Conservation (phyloP, 2,329 filamentous ascomycete species). For the Tolypocladium inflatum region DNA sequence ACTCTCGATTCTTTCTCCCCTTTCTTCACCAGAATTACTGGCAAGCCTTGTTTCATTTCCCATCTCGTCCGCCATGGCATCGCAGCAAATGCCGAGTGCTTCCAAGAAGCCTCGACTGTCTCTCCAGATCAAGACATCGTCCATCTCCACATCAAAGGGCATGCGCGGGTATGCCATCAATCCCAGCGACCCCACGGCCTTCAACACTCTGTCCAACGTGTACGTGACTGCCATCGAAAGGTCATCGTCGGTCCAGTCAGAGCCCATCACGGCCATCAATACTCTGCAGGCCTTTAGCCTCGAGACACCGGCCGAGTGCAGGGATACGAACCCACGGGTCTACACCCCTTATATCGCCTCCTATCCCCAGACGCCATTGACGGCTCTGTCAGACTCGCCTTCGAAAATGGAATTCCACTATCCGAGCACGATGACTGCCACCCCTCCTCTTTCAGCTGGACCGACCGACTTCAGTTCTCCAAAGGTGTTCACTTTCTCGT, state of each 20-base stretch:
- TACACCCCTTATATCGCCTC: conserved; percentile 35
- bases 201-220: conserved; percentile 58
- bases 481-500: conserved; percentile 37
- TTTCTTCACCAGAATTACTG: neutral
- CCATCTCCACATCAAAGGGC: conserved; percentile 25
- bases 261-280: conserved; percentile 41
- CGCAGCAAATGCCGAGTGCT: conserved; percentile 8
- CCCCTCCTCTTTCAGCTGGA: conserved; percentile 47
- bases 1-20: neutral
- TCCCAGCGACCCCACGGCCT: conserved; percentile 50
- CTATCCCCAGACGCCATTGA: conserved; percentile 45
- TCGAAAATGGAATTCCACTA: conserved; percentile 34
- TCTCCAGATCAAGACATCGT: conserved; percentile 41
- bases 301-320: conserved; percentile 18
- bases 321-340: conserved; percentile 20
- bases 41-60: neutral
- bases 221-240: conserved; percentile 55
- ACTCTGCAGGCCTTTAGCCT: conserved; percentile 23
- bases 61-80: conserved; percentile 9
- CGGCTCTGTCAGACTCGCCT: conserved; percentile 41
- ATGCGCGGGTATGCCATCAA: conserved; percentile 28
- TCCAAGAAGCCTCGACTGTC: conserved; percentile 46
- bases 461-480: conserved; percentile 31
- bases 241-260: conserved; percentile 36
- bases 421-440: conserved; percentile 50